Base-by-base conservation (phyloP, 257 asterid species). In the Agastache rugosa region DNA sequence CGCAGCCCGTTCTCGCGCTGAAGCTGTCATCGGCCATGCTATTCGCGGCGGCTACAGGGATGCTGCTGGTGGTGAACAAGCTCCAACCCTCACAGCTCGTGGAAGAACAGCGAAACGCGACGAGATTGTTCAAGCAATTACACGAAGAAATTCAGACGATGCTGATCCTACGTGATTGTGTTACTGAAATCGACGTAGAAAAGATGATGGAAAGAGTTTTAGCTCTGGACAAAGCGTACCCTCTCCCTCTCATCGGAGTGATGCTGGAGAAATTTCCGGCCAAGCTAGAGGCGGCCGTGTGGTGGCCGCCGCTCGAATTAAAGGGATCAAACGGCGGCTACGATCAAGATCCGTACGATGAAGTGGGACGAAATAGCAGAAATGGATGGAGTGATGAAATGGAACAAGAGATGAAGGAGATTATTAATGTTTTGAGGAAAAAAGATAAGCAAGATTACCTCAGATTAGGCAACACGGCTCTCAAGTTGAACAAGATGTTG, bases 81-180 rank as follows among this genome's bases (percentile, higher is more conserved):
- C 60, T 79, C 39, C 83, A 79, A 59, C 83, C 83, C 29, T 69
- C 83, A 1, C 83, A 79, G 66, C 80, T 79, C 16, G 83, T 70
- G 19, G 83, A 79, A 45, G 80, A 79, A 48, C 83, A 79, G 56
- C 69, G 80, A 1, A 75, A 45, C 58, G 80, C 80, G 0, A 14
- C 77, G 5, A 74, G 80, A 39, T 12, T 79, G 77, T 75, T 79
- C 39, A 79, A 69, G 55, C 74, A 75, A 31, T 27, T 79, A 8
- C 79, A 29, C 31, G 25, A 56, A 37, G 69, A 79, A 42, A 79
- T 74, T 1, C 42, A 51, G 12, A 68, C 73, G 2, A 25, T 63
- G 37, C 25, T 79, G n/a, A 70, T 63, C 19, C 1, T 67, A 8
- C 5, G 8, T 4, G 53, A 69, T 60, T 15, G 14, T 10, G 37